Conservation (phyloP, 2,329 filamentous ascomycete genomes). For the Orbilia brochopaga region DNA sequence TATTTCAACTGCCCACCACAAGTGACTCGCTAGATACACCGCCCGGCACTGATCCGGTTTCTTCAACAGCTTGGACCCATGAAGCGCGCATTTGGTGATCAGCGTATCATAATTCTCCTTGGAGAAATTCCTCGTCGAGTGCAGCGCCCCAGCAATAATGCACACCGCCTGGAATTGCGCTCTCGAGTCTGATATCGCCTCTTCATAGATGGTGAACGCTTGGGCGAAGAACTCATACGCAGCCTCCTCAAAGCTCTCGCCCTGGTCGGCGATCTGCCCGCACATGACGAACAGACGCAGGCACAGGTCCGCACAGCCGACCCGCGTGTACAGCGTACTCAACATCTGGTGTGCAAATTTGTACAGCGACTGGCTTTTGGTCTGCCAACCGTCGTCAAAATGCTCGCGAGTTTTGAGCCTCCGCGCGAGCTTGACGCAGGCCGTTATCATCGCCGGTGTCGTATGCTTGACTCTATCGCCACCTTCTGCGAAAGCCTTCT, state of each 20-base stretch:
- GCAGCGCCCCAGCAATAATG: slow-evolving; percentile 85
- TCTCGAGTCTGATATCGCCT: slow-evolving; percentile 91
- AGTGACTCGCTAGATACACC: slow-evolving; percentile 92
- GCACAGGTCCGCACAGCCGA: slow-evolving; percentile 84
- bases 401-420: slow-evolving; percentile 90
- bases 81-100: slow-evolving; percentile 95
- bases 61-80: slow-evolving; percentile 94
- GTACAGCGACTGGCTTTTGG: slow-evolving; percentile 79
- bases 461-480: slow-evolving; percentile 97
- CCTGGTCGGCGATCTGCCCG: slow-evolving; percentile 87
- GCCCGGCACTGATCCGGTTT: slow-evolving; percentile 98
- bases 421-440: slow-evolving; percentile 85
- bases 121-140: slow-evolving; percentile 86
- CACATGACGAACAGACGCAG: slow-evolving; percentile 89
- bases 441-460: slow-evolving; percentile 87
- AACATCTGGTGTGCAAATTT: slow-evolving; percentile 93
- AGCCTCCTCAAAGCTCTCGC: slow-evolving; percentile 86
- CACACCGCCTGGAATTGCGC: slow-evolving; percentile 98
- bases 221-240: slow-evolving; percentile 98
- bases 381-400: slow-evolving; percentile 72
- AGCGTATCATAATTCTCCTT: slow-evolving; percentile 98
- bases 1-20: slow-evolving; percentile 96
- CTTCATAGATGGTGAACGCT: slow-evolving; percentile 97
- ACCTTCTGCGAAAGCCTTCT: slow-evolving; percentile 85
- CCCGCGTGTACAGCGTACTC: slow-evolving; percentile 83